Evolutionary conservation across 225 moss, liverwort and hornwort genomes (phyloP).

Genomic region (Straminergon stramineum): DNA sequence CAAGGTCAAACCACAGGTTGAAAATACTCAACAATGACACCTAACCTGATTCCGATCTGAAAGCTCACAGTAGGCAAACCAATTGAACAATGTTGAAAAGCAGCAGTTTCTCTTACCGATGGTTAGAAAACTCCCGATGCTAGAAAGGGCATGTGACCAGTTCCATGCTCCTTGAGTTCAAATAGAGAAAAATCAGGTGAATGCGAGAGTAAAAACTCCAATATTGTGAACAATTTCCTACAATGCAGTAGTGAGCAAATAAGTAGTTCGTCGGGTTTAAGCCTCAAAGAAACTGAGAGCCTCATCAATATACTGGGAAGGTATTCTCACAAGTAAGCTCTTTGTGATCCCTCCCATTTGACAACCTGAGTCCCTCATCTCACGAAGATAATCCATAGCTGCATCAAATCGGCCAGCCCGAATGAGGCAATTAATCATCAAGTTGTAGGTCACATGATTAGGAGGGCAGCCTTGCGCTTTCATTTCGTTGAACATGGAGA

Average conservation of each 20-base stretch:
- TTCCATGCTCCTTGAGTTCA: not conserved
- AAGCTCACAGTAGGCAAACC: not conserved
- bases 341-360: conserved; percentile 22
- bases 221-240: not conserved
- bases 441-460: conserved; percentile 51
- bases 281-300: conserved; percentile 21
- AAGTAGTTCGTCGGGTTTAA: not conserved
- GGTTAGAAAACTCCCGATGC: not conserved
- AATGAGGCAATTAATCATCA: conserved; percentile 48
- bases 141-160: not conserved
- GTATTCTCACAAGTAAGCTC: conserved; percentile 25
- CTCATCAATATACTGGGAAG: conserved; percentile 19
- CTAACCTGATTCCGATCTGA: not conserved
- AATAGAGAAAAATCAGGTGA: not conserved
- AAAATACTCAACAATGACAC: not conserved
- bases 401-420: conserved; percentile 35
- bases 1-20: not conserved
- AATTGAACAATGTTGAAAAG: not conserved
- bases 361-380: conserved; percentile 38
- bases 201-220: not conserved
- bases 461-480: conserved; percentile 47
- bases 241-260: not conserved
- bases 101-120: not conserved
- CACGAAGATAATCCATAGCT: conserved; percentile 37
- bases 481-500: conserved; percentile 62